These are phyloP conservation scores for Sporothrix schenckii DNA, from an alignment of 2,329 filamentous ascomycete genomes.

Conservation along the genomic window DNA sequence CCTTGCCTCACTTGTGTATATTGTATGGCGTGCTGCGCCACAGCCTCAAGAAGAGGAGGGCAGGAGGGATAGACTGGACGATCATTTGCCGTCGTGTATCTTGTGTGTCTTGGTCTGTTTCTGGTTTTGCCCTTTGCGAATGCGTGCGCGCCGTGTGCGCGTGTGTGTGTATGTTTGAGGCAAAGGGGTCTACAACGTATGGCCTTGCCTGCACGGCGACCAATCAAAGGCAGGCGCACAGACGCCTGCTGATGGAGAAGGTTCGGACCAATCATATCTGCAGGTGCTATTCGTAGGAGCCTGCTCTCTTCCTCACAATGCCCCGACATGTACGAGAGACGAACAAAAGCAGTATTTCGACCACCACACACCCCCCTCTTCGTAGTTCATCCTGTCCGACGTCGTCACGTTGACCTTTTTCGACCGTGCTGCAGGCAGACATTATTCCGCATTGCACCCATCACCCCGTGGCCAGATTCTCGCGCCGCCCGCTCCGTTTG, in stretches of 20 bases:
- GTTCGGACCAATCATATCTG: constrained; percentile 26
- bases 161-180: constrained; percentile 1
- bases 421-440: constrained; percentile 24
- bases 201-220: constrained; percentile 20
- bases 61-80: neutral
- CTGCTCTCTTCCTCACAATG: constrained; percentile 3
- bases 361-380: neutral
- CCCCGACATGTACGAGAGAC: neutral
- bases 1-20: neutral
- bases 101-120: constrained; percentile 3
- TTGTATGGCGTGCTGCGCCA: constrained; percentile 15
- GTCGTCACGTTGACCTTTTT: constrained; percentile 23
- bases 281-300: constrained; percentile 12
- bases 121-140: constrained; percentile 8
- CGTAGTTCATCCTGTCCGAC: constrained; percentile 9
- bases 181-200: neutral
- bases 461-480: neutral
- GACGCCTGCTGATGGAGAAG: neutral
- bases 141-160: too few relatives aligned
- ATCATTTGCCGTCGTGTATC: constrained; percentile 19
- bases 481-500: neutral
- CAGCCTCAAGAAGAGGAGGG: neutral
- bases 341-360: neutral
- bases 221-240: constrained; percentile 27
- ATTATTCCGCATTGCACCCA: neutral